These are phyloP conservation scores for Trichophyton rubrum DNA, from an alignment of 2,329 filamentous ascomycete genomes.

Conservation along the genomic window DNA sequence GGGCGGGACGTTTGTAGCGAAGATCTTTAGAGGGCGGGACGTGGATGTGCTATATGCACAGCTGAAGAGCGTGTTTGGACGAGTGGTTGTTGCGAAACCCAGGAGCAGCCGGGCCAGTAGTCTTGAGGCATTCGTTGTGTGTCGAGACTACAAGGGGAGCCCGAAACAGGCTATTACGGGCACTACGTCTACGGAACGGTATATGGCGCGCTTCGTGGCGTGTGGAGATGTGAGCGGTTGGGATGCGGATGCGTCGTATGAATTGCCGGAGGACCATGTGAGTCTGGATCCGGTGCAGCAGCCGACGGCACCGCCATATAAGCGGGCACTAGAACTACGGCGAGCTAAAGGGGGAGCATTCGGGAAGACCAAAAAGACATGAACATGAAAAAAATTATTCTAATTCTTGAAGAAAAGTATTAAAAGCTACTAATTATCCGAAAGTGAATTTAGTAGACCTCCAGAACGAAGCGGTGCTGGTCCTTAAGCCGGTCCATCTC, in stretches of 20 bases:
- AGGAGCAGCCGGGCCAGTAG: slow-evolving; percentile 90
- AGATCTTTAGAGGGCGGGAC: slow-evolving; percentile 90
- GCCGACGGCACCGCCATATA: slow-evolving; percentile 91
- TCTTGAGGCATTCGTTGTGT: slow-evolving; percentile 93
- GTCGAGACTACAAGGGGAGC: slow-evolving; percentile 62
- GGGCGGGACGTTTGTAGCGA: slow-evolving; percentile 92
- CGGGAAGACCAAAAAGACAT: slow-evolving; percentile 49
- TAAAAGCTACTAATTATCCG: background rate
- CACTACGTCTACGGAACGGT: slow-evolving; percentile 38
- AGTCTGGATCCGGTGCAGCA: slow-evolving; percentile 88
- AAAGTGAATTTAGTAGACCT: slow-evolving; percentile 57
- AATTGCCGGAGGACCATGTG: slow-evolving; percentile 71
- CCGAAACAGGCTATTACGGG: background rate
- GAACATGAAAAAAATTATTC: background rate
- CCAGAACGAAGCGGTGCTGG: slow-evolving; percentile 80
- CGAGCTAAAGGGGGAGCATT: slow-evolving; percentile 64
- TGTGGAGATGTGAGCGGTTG: slow-evolving; percentile 91
- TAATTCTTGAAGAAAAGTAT: background rate
- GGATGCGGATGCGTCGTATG: slow-evolving; percentile 91
- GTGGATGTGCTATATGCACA: slow-evolving; percentile 94
- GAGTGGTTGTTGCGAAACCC: slow-evolving; percentile 84
- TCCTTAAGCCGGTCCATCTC: slow-evolving; percentile 98
- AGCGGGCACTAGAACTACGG: slow-evolving; percentile 73
- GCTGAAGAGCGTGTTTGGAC: slow-evolving; percentile 77
- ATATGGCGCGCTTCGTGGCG: slow-evolving; percentile 94